These are phyloP conservation scores for Syzygium jambos DNA, from an alignment of 345 rosid species.

Conservation along the genomic window DNA sequence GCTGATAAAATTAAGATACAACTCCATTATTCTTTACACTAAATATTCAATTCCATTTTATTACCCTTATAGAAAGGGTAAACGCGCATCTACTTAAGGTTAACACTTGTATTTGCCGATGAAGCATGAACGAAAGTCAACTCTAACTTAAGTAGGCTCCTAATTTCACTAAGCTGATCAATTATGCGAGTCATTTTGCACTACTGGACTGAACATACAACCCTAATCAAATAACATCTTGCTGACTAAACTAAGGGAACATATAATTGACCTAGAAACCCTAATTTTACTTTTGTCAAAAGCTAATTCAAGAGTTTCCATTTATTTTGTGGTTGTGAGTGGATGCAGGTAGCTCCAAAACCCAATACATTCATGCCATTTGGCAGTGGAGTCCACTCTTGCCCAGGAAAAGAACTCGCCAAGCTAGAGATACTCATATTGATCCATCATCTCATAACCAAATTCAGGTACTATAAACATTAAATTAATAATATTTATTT, in stretches of 20 bases:
- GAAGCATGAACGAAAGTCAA: not conserved
- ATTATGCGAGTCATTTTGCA: not conserved
- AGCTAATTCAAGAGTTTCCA: not conserved
- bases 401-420: slow-evolving; percentile 96
- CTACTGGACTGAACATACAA: not conserved
- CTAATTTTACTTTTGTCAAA: not conserved
- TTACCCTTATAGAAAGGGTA: not conserved
- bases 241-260: not conserved
- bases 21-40: not conserved
- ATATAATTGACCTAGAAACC: not conserved
- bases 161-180: not conserved
- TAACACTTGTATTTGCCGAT: not conserved
- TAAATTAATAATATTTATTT: not conserved
- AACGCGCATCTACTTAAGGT: not conserved
- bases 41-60: not conserved
- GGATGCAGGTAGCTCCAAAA: slow-evolving; percentile 51
- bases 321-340: not conserved
- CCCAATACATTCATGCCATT: slow-evolving; percentile 91
- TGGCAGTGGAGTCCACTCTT: slow-evolving; percentile 84
- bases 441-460: slow-evolving; percentile 66
- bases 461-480: slow-evolving; percentile 38
- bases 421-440: slow-evolving; percentile 73
- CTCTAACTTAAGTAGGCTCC: not conserved
- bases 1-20: not conserved
- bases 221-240: not conserved